Evolutionary conservation across 371 early-diverging fungal genomes (phyloP), one percentile per base, ranked within the genome.

Genomic region (Phascolomyces articulosus): DNA sequence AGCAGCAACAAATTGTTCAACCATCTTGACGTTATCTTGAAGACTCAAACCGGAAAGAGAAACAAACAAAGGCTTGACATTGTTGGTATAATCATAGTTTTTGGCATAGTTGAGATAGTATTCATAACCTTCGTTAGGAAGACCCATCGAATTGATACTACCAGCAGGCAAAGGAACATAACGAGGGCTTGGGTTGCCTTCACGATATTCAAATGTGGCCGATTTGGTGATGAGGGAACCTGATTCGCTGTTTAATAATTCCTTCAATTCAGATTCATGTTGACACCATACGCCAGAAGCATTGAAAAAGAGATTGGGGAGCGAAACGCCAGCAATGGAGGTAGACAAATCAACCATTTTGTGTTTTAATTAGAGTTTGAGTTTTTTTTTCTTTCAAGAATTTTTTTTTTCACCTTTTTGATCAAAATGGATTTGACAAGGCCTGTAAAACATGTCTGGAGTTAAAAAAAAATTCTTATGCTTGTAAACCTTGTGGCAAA

Each of bases 141-240:
- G 73, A 55, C 83, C 83, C 80, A 83, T 79, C 6, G 80, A 83
- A 64, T 83, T 83, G 70, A 83, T 83, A 60, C 77, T 78, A 49
- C 83, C 78, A 48, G 47, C 26, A 13, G 75, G 71, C 38, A 82
- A 68, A 53, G 82, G 73, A 8, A 53, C 24, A 38, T 82, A 82
- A 40, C 82, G 79, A 56, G 82, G 82, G 15, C 71, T 69, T 23
- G 82, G 82, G 59, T 82, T 82, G 57, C 82, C 82, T 49, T 77
- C 70, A 34, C 82, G 77, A 4, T 51, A 40, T 65, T 72, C 75
- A 40, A 60, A 70, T 3, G 82, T 82, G 40, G 82, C 79, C 16
- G 82, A 82, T 51, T 82, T 82, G 34, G 82, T 82, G 53, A 82
- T 79, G 68, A 82, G 67, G 10, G 82, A 77, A 4, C 82, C 82